Base-by-base conservation (phyloP, 345 rosid species). In the Aethionema arabicum region DNA sequence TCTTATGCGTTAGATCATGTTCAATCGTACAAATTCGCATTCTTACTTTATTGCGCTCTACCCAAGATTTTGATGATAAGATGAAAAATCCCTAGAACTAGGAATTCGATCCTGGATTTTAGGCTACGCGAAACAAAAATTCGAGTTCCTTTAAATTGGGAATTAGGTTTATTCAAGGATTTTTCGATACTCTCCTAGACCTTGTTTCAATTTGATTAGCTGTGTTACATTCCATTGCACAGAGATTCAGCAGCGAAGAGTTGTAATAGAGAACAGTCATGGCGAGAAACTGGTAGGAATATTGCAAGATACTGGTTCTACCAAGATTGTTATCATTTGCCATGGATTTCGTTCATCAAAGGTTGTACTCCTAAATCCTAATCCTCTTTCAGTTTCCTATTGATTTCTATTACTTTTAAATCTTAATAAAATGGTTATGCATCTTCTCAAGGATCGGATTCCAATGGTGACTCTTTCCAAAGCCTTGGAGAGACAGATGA, bases 281-380 rank as follows among this genome's bases (percentile, higher is more conserved):
- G 90, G 93, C 2, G 86, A 92, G 69, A 92, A 82, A 60, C 95
- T 92, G 6, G 80, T 85, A 0, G 95, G 98, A 46, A 66, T 83
- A 43, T 79, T 89, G 32, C 95, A 81, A 32, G 90, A 89, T 48
- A 87, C 98, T 0, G 84, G 86, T 56, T 92, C 93, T 4, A 78
- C 66, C 51, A 84, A 85, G 66, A 78, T 83, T 63, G 91, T 89
- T 15, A 75, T 92, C 40, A 68, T 92, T 37, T 92, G 93, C 82
- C 98, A 92, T 78, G 96, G 97, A 12, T 81, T 89, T 58, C 89
- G 54, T 35, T 89, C 98, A 14, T 73, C 79, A 7, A 92, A 83
- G 95, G 98, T 85, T 73, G 12, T 63, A 29, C 5, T n/a, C 40
- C 37, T 47, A 37, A 7, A 11, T 15, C 11, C 15, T 0, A 7